phyloP scores from a whole-genome alignment of 495 filamentous ascomycete species.

The Podospora sp. region DNA sequence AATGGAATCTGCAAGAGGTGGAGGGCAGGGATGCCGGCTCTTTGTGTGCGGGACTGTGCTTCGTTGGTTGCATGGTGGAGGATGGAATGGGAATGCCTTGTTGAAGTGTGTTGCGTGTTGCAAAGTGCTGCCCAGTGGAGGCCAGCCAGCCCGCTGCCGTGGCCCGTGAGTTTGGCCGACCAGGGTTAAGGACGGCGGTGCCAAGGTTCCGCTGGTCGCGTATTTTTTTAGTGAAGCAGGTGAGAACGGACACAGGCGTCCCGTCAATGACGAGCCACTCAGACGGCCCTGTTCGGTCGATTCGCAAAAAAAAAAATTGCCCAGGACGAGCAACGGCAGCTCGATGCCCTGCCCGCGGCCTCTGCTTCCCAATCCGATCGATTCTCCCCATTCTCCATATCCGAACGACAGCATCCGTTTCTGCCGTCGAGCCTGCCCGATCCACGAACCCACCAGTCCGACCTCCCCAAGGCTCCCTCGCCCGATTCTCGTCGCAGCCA shows the following conservation, averaged over 20 bases:
- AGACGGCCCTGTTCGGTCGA: conserved; percentile 6
- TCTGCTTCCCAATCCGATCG: conserved; percentile 8
- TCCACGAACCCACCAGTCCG: conserved; percentile 15
- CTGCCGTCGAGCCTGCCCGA: conserved; percentile 13
- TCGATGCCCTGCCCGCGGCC: not conserved
- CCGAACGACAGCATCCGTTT: conserved; percentile 11
- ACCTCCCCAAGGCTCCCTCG: conserved; percentile 18
- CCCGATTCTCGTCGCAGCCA: conserved; percentile 22
- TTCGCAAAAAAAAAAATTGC: conserved; percentile 2
- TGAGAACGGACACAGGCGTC: conserved; percentile 2
- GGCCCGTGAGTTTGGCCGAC: not conserved
- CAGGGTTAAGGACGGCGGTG: not conserved
- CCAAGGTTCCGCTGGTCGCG: not conserved
- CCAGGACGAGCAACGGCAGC: not conserved
- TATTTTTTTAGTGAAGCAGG: not conserved
- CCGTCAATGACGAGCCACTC: conserved; percentile 16
- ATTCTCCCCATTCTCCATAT: conserved; percentile 19
- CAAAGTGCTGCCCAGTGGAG: no score
- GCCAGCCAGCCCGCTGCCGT: no score
- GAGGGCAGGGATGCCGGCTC: not conserved
- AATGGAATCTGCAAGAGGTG: not conserved
- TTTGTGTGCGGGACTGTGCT: not conserved
- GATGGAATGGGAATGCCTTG: conserved; percentile 1
- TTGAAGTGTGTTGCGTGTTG: not conserved
- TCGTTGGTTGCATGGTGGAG: not conserved